Base-by-base conservation (phyloP, 495 filamentous ascomycete genomes). In the Talaromyces proteolyticus region DNA sequence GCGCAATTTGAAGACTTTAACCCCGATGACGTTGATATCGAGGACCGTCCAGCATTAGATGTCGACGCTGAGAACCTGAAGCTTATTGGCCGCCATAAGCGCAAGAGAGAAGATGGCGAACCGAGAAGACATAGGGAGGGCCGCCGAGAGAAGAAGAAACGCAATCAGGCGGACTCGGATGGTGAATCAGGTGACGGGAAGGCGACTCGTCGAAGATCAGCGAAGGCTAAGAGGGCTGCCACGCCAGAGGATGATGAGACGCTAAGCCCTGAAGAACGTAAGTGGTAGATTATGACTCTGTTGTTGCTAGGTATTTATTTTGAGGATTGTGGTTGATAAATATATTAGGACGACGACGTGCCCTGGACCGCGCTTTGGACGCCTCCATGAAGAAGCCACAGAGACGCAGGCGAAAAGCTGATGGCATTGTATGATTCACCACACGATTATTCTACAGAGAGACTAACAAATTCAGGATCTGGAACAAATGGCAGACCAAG, bases 1-100 rank as follows among this genome's bases (percentile, higher is more conserved):
- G 86, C 86, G 41, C 85, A 94, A 63, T 96, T 99, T 66, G 85
- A 87, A 41, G 83, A 95, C 56, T 96, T 95, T 67, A 89, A 96
- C 58, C 87, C 86, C 0, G 78, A 76, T 49, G 81, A 82, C 24
- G 80, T 91, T 42, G 81, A 81, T 34, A 76, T 91, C 57, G 86
- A 92, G 46, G 88, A 91, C 53, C 80, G 84, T 25, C 84, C 85
- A 8, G 72, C 78, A 23, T 77, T 93, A 22, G 85, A 87, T 16
- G 88, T 97, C 51, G 94, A 97, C 57, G 89, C 94, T 54, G 87
- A 88, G 44, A 89, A 89, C 34, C 77, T 93, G 49, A 86, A 84
- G 18, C 63, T 94, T 4, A 79, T 87, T 40, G 81, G 82, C 21
- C 77, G 79, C 41, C 80, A 88, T 57, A 96, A 92, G 71, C 82